Evolutionary conservation across 768 basidiomycete species (phyloP).

Genomic region (Galerina marginata): DNA sequence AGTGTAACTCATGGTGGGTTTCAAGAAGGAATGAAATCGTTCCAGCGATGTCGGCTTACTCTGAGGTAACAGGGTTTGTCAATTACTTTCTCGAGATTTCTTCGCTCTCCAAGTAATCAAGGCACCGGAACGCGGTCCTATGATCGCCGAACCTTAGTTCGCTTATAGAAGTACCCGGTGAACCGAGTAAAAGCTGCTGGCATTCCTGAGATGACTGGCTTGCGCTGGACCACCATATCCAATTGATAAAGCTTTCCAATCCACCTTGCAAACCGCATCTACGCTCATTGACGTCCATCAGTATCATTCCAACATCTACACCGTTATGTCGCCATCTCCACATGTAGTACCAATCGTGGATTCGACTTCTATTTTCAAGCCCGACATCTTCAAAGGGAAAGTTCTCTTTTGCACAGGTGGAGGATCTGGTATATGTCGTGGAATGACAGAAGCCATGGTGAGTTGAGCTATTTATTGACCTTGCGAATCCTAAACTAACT

Average conservation of each 20-base stretch:
- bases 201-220: too few relatives aligned
- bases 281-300: neutral
- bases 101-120: too few relatives aligned
- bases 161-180: neutral
- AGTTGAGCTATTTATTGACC: slow-evolving; percentile 29
- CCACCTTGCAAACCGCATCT: slow-evolving; percentile 2
- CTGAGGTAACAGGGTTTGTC: too few relatives aligned
- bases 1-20: too few relatives aligned
- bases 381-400: slow-evolving; percentile 87
- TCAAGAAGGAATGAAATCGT: too few relatives aligned
- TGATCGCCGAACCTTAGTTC: too few relatives aligned
- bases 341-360: slow-evolving; percentile 52
- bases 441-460: slow-evolving; percentile 85
- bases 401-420: slow-evolving; percentile 92
- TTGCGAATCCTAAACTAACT: slow-evolving; percentile 5
- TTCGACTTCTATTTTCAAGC: slow-evolving; percentile 72
- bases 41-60: too few relatives aligned
- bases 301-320: neutral
- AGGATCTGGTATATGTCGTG: slow-evolving; percentile 90
- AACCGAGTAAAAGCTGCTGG: neutral
- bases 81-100: too few relatives aligned
- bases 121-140: too few relatives aligned
- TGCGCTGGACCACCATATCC: too few relatives aligned
- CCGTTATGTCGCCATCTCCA: slow-evolving; percentile 44
- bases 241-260: neutral